Evolutionary conservation across 1,284 basidiomycete genomes (phyloP).

Genomic region (Apiotrichum sp.): DNA sequence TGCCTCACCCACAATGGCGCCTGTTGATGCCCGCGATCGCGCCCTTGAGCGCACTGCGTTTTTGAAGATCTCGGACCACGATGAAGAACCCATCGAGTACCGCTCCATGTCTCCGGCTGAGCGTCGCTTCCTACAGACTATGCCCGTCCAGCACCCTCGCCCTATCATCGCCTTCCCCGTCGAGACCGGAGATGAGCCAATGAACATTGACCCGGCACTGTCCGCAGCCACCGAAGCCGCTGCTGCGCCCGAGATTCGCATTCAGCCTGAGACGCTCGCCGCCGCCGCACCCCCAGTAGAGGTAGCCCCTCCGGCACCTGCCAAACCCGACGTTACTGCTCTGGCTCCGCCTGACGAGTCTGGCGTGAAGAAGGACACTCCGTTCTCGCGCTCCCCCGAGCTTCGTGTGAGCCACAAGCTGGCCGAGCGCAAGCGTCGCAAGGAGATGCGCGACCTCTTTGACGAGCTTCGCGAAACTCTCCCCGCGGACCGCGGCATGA

Average conservation of each 20-base stretch:
- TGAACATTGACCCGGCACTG: constrained; percentile 29
- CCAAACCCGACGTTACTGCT: background rate
- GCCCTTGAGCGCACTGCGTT: constrained; percentile 11
- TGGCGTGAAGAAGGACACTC: constrained; percentile 53
- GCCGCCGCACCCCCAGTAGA: constrained; percentile 25
- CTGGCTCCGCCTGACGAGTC: constrained; percentile 6
- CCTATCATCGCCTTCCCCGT: constrained; percentile 25
- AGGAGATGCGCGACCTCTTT: constrained; percentile 96
- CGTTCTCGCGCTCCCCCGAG: constrained; percentile 90
- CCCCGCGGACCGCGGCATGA: constrained; percentile 84
- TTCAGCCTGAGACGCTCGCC: constrained; percentile 31
- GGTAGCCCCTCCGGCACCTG: constrained; percentile 3
- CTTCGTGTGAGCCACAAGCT: constrained; percentile 88
- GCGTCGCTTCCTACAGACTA: constrained; percentile 17
- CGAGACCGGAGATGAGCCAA: constrained; percentile 16
- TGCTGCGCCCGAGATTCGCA: constrained; percentile 25
- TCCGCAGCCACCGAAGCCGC: constrained; percentile 22
- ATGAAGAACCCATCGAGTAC: background rate
- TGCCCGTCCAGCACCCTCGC: constrained; percentile 10
- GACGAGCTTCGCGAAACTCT: constrained; percentile 86
- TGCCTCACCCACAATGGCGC: constrained; percentile 10
- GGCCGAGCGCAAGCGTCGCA: constrained; percentile 85
- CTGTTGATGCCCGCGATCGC: constrained; percentile 8
- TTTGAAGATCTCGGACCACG: constrained; percentile 10
- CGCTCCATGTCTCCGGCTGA: constrained; percentile 15